phyloP scores from a whole-genome alignment of 2,329 filamentous ascomycete genomes.

The Ophiostoma perfectum region DNA sequence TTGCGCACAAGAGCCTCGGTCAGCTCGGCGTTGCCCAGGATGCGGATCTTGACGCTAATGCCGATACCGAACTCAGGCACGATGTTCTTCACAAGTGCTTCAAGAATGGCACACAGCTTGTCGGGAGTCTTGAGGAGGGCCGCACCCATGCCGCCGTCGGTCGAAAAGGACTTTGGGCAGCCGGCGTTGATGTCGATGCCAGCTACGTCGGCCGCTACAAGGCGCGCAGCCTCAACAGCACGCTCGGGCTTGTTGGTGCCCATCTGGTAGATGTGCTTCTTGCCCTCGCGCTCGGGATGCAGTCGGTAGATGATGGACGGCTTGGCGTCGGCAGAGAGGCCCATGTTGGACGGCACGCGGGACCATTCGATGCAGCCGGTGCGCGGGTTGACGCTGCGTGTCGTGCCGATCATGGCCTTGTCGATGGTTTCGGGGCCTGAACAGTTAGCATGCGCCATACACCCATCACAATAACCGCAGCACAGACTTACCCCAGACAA shows the following conservation, averaged over 20 bases:
- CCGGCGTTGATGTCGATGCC: slow-evolving; percentile 97
- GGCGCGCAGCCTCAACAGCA: slow-evolving; percentile 75
- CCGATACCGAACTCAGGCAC: slow-evolving; percentile 75
- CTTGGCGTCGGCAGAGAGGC: slow-evolving; percentile 49
- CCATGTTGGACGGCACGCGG: slow-evolving; percentile 65
- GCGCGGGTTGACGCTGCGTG: slow-evolving; percentile 66
- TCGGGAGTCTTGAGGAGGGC: slow-evolving; percentile 83
- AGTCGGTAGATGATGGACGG: slow-evolving; percentile 78
- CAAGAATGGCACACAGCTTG: slow-evolving; percentile 73
- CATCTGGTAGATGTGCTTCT: slow-evolving; percentile 81
- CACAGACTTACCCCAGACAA: slow-evolving; percentile 74
- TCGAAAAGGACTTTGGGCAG: slow-evolving; percentile 97
- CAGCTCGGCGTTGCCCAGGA: slow-evolving; percentile 69
- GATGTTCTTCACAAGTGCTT: slow-evolving; percentile 73
- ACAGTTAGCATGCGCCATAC: not conserved
- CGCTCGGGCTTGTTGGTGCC: slow-evolving; percentile 78
- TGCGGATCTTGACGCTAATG: slow-evolving; percentile 93
- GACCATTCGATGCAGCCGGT: slow-evolving; percentile 82
- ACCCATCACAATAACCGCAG: not conserved
- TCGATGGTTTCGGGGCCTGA: slow-evolving; percentile 90
- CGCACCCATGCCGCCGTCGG: slow-evolving; percentile 89
- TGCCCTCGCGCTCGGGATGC: slow-evolving; percentile 69
- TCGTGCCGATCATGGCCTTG: slow-evolving; percentile 81
- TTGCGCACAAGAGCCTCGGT: slow-evolving; percentile 72
- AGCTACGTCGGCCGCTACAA: slow-evolving; percentile 80